Evolutionary conservation across 257 asterid species (phyloP).

Genomic region (Nemophila menziesii): DNA sequence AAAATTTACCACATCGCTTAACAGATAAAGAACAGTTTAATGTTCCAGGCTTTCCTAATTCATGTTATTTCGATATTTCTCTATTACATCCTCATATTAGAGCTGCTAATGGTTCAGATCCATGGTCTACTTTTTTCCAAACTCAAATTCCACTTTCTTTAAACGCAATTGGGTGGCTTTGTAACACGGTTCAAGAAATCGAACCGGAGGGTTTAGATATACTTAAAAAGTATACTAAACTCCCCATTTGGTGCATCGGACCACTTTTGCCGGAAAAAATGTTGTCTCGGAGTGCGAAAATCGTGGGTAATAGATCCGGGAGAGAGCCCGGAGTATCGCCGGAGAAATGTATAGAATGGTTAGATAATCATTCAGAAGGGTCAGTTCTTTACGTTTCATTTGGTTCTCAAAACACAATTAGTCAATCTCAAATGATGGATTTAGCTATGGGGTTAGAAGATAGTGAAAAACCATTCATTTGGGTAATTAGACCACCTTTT

Average conservation of each 20-base stretch:
- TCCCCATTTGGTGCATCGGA: slow-evolving; percentile 75
- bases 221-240: slow-evolving; percentile 26
- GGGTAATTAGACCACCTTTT: slow-evolving; percentile 71
- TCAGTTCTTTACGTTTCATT: slow-evolving; percentile 72
- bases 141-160: slow-evolving; percentile 28
- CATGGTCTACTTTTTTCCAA: slow-evolving; percentile 69
- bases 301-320: slow-evolving; percentile 40
- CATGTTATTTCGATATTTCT: slow-evolving; percentile 31
- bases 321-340: slow-evolving; percentile 52
- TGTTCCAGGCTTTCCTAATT: slow-evolving; percentile 52
- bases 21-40: slow-evolving; percentile 23
- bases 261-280: slow-evolving; percentile 58
- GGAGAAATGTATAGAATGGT: slow-evolving; percentile 61
- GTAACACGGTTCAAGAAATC: slow-evolving; percentile 59
- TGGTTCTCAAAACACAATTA: slow-evolving; percentile 90
- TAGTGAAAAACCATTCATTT: slow-evolving; percentile 46
- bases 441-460: slow-evolving; percentile 68
- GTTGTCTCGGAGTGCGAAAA: slow-evolving; percentile 14
- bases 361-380: slow-evolving; percentile 24
- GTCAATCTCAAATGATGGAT: slow-evolving; percentile 70
- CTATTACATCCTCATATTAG: slow-evolving; percentile 49
- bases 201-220: slow-evolving; percentile 50
- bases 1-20: slow-evolving; percentile 56
- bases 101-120: slow-evolving; percentile 61
- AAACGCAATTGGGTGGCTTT: slow-evolving; percentile 44